Conservation (phyloP, 1,284 basidiomycete species). For the Somion occarium region DNA sequence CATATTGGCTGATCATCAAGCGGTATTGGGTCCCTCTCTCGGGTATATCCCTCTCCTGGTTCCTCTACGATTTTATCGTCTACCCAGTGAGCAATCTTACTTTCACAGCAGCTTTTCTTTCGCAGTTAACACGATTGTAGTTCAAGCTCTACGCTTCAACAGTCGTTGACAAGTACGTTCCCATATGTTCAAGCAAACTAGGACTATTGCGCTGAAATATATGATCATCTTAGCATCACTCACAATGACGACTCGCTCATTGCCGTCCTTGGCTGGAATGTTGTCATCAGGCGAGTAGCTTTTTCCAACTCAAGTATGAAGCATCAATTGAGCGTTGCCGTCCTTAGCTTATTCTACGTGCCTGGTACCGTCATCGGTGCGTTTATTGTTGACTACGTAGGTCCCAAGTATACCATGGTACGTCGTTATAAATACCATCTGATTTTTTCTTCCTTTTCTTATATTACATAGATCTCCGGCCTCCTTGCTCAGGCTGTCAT, state of each 20-base stretch:
- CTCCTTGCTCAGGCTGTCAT: slow-evolving; percentile 66
- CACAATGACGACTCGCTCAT: slow-evolving; percentile 44
- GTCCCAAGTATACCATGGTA: slow-evolving; percentile 77
- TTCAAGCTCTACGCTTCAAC: slow-evolving; percentile 83
- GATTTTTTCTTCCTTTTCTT: not conserved
- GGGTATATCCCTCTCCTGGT: slow-evolving; percentile 79
- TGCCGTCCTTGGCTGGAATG: slow-evolving; percentile 72
- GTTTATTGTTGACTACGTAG: slow-evolving; percentile 70
- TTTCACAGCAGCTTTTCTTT: not conserved
- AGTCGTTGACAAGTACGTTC: slow-evolving; percentile 58
- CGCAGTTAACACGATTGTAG: slow-evolving; percentile 29
- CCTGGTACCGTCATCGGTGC: slow-evolving; percentile 78
- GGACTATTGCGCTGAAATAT: no score
- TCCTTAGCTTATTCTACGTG: slow-evolving; percentile 66
- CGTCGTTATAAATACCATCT: slow-evolving; percentile 1
- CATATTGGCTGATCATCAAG: slow-evolving; percentile 75
- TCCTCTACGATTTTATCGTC: slow-evolving; percentile 80
- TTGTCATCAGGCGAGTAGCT: slow-evolving; percentile 64
- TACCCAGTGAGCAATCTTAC: slow-evolving; percentile 46
- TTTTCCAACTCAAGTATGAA: not conserved
- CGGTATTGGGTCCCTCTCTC: slow-evolving; percentile 73
- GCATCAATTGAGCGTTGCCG: not conserved
- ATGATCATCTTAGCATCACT: slow-evolving; percentile 43
- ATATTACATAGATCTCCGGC: slow-evolving; percentile 51
- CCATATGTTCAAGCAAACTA: no score